Base-by-base conservation (phyloP, 2,329 filamentous ascomycete species). In the Penicillium hesseltinei region DNA sequence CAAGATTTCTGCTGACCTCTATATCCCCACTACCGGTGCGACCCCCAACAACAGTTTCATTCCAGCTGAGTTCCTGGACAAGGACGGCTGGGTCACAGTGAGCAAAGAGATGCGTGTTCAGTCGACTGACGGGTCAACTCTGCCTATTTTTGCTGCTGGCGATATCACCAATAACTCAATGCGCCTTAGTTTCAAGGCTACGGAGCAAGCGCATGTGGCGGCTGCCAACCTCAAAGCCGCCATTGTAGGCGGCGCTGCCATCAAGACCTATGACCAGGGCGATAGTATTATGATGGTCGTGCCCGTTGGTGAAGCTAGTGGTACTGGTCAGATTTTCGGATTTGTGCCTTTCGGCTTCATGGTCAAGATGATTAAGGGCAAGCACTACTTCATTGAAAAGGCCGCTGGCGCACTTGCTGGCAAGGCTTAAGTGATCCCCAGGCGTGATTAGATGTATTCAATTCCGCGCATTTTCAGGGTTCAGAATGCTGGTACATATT, bases 1-100 rank as follows among this genome's bases (percentile, higher is more conserved):
- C 45, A 74, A 69, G 3, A 62, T 82, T 39, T 73, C 74, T 1
- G 75, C 78, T 2, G 83, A 85, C 62, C 59, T 83, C 25, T 84
- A 81, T 65, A 78, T 86, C 54, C 76, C 79, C 4, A 81, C 80
- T 0, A 77, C 77, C 15, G 83, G 83, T 29, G 79, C 79, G 13
- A 65, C 70, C 8, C 82, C 82, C 0, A 85, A 83, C 69, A 81
- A 78, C 21, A 73, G 71, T 9, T 86, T 79, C 67, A 70, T 86
- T 1, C 81, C 83, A 0, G 51, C 65, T 4, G 65, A 73, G 7
- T 76, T 82, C 40, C 74, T 85, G 4, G 72, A 77, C 57, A 68
- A 71, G 0, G 59, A 67, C n/a, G 80, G 79, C 15, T 81, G 79
- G 68, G 78, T 87, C 44, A 71, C 72, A 27, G 80, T 78, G 7